These are phyloP conservation scores for Penicillium sp. DNA, from an alignment of 2,329 filamentous ascomycete genomes.

Conservation along the genomic window DNA sequence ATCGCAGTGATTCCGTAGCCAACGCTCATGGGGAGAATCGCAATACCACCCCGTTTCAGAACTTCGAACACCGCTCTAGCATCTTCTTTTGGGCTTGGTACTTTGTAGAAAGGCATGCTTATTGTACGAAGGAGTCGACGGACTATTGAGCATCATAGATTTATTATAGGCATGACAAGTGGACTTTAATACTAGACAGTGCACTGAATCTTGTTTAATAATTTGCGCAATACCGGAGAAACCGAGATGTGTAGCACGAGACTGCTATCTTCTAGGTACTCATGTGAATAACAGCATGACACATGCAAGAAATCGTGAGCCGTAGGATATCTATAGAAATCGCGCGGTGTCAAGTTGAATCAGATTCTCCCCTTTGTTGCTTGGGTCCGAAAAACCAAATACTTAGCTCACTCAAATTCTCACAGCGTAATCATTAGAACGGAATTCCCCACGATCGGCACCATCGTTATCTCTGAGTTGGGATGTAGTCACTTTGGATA, in stretches of 20 bases:
- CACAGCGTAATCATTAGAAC: conserved; percentile 23
- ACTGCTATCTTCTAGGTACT: background rate
- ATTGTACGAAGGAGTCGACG: background rate
- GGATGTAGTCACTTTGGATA: conserved; percentile 23
- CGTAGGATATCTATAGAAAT: background rate
- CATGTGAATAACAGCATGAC: background rate
- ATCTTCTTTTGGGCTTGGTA: conserved; percentile 10
- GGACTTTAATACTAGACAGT: background rate
- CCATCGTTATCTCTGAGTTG: conserved; percentile 21
- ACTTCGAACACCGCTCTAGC: conserved; percentile 21
- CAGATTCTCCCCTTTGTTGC: background rate
- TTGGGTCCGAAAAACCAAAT: background rate
- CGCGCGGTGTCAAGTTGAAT: background rate
- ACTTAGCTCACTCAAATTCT: conserved; percentile 10
- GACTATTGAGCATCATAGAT: background rate
- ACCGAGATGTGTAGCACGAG: background rate
- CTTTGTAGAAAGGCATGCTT: background rate
- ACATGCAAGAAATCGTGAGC: background rate
- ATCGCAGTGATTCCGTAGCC: conserved; percentile 28
- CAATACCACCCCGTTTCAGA: conserved; percentile 24
- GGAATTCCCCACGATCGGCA: conserved; percentile 23
- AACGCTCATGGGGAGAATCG: conserved; percentile 26
- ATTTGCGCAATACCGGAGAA: background rate
- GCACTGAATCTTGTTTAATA: background rate
- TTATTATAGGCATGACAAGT: background rate